Percentiles rank a stretch among this genome's conserved stretches.
Conservation (phyloP, 768 basidiomycete species). For the Imleria badia region DNA sequence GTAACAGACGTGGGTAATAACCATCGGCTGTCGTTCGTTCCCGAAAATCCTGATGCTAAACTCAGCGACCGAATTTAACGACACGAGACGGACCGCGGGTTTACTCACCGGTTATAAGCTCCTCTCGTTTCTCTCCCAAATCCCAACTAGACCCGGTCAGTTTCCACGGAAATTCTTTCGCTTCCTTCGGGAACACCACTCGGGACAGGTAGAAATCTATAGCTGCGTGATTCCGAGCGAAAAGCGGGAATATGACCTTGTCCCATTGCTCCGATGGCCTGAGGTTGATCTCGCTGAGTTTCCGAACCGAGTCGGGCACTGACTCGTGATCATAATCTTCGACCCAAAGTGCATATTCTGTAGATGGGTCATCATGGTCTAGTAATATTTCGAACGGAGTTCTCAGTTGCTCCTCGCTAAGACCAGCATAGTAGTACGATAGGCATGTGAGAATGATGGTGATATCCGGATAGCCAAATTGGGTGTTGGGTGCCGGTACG, state of each 20-base stretch:
- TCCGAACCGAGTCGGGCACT: background rate
- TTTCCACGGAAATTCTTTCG: conserved; percentile 31
- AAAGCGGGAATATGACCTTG: background rate
- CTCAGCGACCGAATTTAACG: background rate
- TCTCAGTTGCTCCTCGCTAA: background rate
- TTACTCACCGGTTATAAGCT: conserved; percentile 7
- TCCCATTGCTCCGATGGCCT: conserved; percentile 11
- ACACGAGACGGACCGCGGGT: too few relatives aligned
- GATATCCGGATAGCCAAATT: conserved; percentile 38
- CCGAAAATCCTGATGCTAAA: conserved; percentile 33
- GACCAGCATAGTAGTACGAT: conserved; percentile 30
- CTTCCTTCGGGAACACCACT: conserved; percentile 34
- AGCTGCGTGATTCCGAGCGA: background rate
- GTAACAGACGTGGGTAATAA: conserved; percentile 32
- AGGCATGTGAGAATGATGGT: conserved; percentile 32
- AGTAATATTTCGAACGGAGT: background rate
- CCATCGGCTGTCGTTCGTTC: conserved; percentile 39
- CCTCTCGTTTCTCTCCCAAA: conserved; percentile 23
- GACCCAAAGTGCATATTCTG: conserved; percentile 1
- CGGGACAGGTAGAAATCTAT: conserved; percentile 22
- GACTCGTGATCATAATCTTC: background rate
- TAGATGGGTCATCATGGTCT: background rate
- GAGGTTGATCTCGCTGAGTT: background rate
- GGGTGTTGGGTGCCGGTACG: conserved; percentile 28
- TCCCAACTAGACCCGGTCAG: conserved; percentile 34